phyloP scores from a whole-genome alignment of 176 grass and related monocot species.

The Aegilops umbellulata region DNA sequence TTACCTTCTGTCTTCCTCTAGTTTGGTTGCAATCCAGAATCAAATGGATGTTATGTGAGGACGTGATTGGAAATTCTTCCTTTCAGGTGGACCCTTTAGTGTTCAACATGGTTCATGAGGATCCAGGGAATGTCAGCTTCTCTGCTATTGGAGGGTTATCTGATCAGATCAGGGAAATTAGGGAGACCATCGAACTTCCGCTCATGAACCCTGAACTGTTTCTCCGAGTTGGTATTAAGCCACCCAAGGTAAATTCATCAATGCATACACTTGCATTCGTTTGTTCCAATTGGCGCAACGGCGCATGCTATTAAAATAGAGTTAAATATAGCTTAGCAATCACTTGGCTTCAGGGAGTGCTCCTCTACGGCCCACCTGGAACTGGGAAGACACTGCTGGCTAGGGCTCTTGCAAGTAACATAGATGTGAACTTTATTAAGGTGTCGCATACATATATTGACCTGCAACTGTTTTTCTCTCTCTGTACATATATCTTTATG shows the following conservation, averaged over 20 bases:
- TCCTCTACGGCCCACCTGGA: slow-evolving; percentile 56
- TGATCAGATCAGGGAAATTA: slow-evolving; percentile 66
- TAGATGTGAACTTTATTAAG: slow-evolving; percentile 13
- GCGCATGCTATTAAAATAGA: neutral
- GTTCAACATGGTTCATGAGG: slow-evolving; percentile 69
- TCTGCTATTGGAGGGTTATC: slow-evolving; percentile 55
- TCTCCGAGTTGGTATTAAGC: slow-evolving; percentile 57
- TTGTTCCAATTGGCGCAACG: neutral
- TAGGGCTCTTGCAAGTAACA: neutral
- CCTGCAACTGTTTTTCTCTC: neutral
- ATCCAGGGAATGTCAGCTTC: slow-evolving; percentile 71
- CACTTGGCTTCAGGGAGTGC: slow-evolving; percentile 45
- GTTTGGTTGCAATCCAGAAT: neutral
- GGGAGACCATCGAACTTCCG: slow-evolving; percentile 60
- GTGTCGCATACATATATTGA: neutral
- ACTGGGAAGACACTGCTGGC: slow-evolving; percentile 18
- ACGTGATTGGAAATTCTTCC: neutral
- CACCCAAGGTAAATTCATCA: slow-evolving; percentile 53
- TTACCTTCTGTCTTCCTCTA: neutral
- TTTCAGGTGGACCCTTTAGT: slow-evolving; percentile 64
- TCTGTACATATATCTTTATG: neutral
- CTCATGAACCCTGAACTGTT: slow-evolving; percentile 66
- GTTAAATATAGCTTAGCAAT: neutral
- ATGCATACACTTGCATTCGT: neutral
- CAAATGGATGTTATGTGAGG: neutral